Conservation (phyloP, 805 yeast species). For the Ogataea ganodermae region DNA sequence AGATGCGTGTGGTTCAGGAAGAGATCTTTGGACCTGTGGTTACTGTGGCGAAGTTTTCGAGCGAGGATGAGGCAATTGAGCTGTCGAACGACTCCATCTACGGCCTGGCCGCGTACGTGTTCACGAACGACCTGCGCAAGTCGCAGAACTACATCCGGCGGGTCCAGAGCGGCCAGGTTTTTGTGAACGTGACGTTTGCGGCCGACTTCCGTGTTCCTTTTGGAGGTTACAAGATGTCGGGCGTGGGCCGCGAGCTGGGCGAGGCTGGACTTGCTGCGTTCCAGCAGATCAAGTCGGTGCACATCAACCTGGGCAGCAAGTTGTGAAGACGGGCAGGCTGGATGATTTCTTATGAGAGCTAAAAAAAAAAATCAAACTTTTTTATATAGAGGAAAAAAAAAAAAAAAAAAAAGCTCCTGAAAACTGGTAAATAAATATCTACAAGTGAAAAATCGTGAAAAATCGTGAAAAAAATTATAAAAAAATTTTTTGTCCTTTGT, state of each 20-base stretch:
- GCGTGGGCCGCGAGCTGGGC: constrained; percentile 94
- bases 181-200: constrained; percentile 90
- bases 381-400: too few relatives aligned
- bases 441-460: too few relatives aligned
- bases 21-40: constrained; percentile 94
- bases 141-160: constrained; percentile 75
- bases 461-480: not conserved
- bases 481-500: not conserved
- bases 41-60: constrained; percentile 75
- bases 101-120: constrained; percentile 92
- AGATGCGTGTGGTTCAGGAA: constrained; percentile 69
- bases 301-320: constrained; percentile 41
- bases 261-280: constrained; percentile 82
- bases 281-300: constrained; percentile 84
- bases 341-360: too few relatives aligned
- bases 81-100: constrained; percentile 79
- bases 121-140: constrained; percentile 72
- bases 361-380: too few relatives aligned
- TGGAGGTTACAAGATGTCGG: constrained; percentile 90
- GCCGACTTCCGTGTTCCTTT: constrained; percentile 87
- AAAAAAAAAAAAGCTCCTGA: not conserved
- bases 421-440: too few relatives aligned
- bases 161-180: constrained; percentile 84
- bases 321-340: too few relatives aligned
- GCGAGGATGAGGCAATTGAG: constrained; percentile 77